Base-by-base conservation (phyloP, 2,329 filamentous ascomycete species). In the Fusarium guadeloupense region DNA sequence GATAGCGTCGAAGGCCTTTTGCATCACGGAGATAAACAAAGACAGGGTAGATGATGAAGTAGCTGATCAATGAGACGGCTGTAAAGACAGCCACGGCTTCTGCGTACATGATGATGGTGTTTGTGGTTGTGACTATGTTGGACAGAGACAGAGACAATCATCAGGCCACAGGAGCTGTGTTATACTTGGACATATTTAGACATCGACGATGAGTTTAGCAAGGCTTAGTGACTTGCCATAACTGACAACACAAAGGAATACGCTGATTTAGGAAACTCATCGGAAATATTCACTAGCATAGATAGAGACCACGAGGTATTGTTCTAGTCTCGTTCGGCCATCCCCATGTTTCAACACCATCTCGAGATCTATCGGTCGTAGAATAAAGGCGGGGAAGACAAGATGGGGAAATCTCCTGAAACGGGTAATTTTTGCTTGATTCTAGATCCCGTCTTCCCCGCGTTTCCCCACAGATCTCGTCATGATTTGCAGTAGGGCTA, bases 11-110 rank as follows among this genome's bases (percentile, higher is more conserved):
- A 3, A 71, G 59, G 2, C 73, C 73, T 4, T 70, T 77, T n/a
- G 68, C 43, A 89, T 80, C 66, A 10, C 23, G 47, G 10, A 66
- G 40, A 23, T 69, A 69, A 9, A 28, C 43, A 1, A 65, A 19
- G n/a, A 65, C 21, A 2, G 59, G 66, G 2, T 51, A 57, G 23
- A 69, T 5, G 12, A 69, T 33, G 25, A 69, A 64, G n/a, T 61
- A 68, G 9, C 12, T 16, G 19, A 66, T 23, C 2, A 66, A 9
- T 1, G 44, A 54, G 7, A 25, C n/a, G n/a, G 37, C 44, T n/a
- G 65, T 43, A 5, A 49, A 44, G 5, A 43, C 17, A 17, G 47
- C 45, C 9, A 66, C 45, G 26, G 55, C 39, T 50, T 59, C 49
- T 39, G 61, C 61, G 47, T 67, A 68, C 64, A 67, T 68, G 38